Conservation (phyloP, 2,329 filamentous ascomycete genomes). For the Aspergillus pseudoviridinutans region DNA sequence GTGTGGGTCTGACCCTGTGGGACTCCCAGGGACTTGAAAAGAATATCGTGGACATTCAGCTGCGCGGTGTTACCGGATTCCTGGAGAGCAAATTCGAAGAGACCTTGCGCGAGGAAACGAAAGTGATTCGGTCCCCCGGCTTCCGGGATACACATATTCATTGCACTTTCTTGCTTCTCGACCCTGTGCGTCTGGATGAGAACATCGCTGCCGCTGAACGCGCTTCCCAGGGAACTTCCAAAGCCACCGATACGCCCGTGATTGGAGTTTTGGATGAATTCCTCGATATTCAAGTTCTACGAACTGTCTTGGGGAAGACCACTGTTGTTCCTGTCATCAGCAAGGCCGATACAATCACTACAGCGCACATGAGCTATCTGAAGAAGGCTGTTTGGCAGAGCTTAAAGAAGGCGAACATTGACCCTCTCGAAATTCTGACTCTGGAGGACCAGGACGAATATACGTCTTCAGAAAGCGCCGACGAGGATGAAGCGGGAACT, state of each 20-base stretch:
- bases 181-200: slow-evolving; percentile 78
- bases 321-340: slow-evolving; percentile 93
- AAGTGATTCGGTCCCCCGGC: slow-evolving; percentile 87
- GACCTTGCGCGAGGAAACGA: slow-evolving; percentile 95
- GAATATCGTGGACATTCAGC: slow-evolving; percentile 88
- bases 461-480: slow-evolving; percentile 46
- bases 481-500: slow-evolving; percentile 38
- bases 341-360: slow-evolving; percentile 96
- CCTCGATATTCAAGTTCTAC: slow-evolving; percentile 84
- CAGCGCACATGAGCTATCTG: slow-evolving; percentile 85
- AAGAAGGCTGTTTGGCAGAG: slow-evolving; percentile 89
- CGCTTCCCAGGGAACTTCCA: slow-evolving; percentile 51
- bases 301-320: slow-evolving; percentile 84
- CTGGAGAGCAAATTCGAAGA: slow-evolving; percentile 98
- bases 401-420: slow-evolving; percentile 77
- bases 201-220: slow-evolving; percentile 69
- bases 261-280: slow-evolving; percentile 77
- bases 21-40: slow-evolving; percentile 94
- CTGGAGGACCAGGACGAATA: slow-evolving; percentile 71
- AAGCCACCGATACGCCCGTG: slow-evolving; percentile 38
- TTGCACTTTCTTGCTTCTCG: slow-evolving; percentile 86
- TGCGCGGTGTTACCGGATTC: slow-evolving; percentile 87
- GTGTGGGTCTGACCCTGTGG: slow-evolving; percentile 90
- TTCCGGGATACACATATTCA: slow-evolving; percentile 97
- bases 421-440: slow-evolving; percentile 81